These are phyloP conservation scores for Cordyceps javanica DNA, from an alignment of 2,329 filamentous ascomycete genomes.

Conservation along the genomic window DNA sequence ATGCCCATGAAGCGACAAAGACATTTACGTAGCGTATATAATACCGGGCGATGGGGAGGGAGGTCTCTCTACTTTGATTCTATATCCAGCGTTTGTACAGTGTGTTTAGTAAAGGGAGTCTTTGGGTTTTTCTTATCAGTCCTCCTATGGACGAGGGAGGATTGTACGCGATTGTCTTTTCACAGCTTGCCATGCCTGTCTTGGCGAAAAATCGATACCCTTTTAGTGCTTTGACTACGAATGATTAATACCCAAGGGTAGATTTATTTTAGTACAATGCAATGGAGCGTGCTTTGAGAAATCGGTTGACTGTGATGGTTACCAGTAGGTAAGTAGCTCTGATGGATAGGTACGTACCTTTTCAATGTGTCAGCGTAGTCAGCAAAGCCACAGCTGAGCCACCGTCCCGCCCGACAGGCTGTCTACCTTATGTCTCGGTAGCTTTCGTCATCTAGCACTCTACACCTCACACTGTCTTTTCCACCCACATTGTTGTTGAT, in stretches of 20 bases:
- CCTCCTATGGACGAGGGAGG: no score
- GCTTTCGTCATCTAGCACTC: conserved; percentile 13
- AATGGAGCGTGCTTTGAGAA: not conserved
- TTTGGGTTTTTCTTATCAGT: conserved; percentile 9
- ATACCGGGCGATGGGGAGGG: not conserved
- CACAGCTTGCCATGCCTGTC: not conserved
- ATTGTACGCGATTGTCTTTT: no score
- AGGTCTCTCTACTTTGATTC: not conserved
- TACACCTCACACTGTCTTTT: not conserved
- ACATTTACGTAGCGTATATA: not conserved
- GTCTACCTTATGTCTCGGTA: conserved; percentile 13
- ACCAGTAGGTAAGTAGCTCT: no score
- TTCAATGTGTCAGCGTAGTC: not conserved
- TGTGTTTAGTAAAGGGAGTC: not conserved
- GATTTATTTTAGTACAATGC: not conserved
- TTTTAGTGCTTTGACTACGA: conserved; percentile 2
- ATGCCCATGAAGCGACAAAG: conserved; percentile 1
- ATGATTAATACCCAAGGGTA: conserved; percentile 2
- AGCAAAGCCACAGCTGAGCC: conserved; percentile 9
- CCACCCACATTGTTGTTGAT: not conserved
- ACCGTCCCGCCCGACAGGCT: not conserved
- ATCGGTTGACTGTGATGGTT: no score
- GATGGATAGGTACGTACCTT: not conserved
- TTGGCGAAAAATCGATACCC: conserved; percentile 3
- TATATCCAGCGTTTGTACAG: not conserved